Evolutionary conservation across 2,329 filamentous ascomycete species (phyloP).

Genomic region (Aspergillus flavus): DNA sequence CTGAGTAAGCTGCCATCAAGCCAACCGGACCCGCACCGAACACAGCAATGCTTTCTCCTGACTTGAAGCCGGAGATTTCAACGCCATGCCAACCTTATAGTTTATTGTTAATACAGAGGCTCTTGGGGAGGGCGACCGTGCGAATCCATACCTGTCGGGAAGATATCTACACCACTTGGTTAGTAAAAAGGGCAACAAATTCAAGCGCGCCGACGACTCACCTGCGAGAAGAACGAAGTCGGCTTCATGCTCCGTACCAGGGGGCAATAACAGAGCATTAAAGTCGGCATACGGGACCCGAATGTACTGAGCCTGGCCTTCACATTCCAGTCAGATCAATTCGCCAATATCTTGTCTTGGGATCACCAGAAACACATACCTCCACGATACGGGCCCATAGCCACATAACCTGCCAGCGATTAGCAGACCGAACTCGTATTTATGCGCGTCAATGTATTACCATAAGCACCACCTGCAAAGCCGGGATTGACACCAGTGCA

Average conservation of each 20-base stretch:
- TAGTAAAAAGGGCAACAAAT: not conserved
- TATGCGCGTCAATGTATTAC: constrained; percentile 33
- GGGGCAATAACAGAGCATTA: constrained; percentile 64
- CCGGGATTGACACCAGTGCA: constrained; percentile 66
- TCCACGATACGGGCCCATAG: constrained; percentile 49
- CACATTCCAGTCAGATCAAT: not conserved
- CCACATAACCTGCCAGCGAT: constrained; percentile 48
- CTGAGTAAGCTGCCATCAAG: constrained; percentile 68
- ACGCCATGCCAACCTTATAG: constrained; percentile 31
- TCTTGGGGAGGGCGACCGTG: not conserved
- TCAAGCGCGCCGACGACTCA: constrained; percentile 12
- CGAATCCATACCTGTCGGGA: constrained; percentile 21
- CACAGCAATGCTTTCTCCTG: constrained; percentile 65
- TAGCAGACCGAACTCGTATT: not conserved
- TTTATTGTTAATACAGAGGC: not conserved
- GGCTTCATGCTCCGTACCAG: constrained; percentile 62
- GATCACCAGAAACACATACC: constrained; percentile 29
- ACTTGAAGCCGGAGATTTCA: constrained; percentile 57
- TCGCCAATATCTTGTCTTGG: not conserved
- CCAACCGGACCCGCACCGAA: constrained; percentile 68
- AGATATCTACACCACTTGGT: constrained; percentile 19
- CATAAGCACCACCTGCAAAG: constrained; percentile 62
- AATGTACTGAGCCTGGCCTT: constrained; percentile 63
- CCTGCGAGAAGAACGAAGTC: constrained; percentile 52
- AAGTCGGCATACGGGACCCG: constrained; percentile 69